Conservation (phyloP, 495 filamentous ascomycete genomes). For the Lophiotrema nucula region DNA sequence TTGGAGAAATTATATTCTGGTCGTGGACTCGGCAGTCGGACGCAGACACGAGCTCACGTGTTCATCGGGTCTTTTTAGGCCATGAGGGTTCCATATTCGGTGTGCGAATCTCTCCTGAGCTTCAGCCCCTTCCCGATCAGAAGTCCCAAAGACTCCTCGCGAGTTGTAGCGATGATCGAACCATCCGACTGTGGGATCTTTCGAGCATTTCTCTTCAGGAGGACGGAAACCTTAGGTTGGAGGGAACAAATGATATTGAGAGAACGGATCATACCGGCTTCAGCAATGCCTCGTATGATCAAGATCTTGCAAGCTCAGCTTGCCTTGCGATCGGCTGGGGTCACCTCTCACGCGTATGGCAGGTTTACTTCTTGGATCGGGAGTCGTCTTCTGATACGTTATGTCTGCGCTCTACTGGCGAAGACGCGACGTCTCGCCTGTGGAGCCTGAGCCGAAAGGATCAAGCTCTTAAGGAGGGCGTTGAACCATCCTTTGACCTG, state of each 20-base stretch:
- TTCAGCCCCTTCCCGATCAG: conserved; percentile 42
- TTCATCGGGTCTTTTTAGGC: conserved; percentile 75
- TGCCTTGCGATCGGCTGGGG: conserved; percentile 71
- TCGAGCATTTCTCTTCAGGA: conserved; percentile 45
- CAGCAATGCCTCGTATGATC: conserved; percentile 13
- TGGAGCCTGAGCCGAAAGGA: conserved; percentile 57
- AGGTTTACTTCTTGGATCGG: conserved; percentile 60
- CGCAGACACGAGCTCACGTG: background rate
- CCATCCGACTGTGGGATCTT: conserved; percentile 86
- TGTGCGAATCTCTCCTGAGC: conserved; percentile 67
- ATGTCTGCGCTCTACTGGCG: conserved; percentile 60
- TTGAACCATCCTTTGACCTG: conserved; percentile 41
- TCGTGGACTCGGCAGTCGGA: conserved; percentile 49
- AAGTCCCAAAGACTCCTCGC: conserved; percentile 61
- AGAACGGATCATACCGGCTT: conserved; percentile 26
- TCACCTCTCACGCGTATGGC: conserved; percentile 88
- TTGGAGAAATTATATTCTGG: conserved; percentile 92
- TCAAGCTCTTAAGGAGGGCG: background rate
- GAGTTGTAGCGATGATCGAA: conserved; percentile 94
- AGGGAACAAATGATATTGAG: conserved; percentile 46
- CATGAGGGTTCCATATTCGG: conserved; percentile 95
- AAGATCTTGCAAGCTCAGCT: conserved; percentile 39
- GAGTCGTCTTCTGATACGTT: conserved; percentile 30
- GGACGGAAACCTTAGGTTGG: conserved; percentile 16
- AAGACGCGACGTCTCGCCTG: conserved; percentile 69